Evolutionary conservation across 768 basidiomycete species (phyloP).

Genomic region (Gyrodon lividus): DNA sequence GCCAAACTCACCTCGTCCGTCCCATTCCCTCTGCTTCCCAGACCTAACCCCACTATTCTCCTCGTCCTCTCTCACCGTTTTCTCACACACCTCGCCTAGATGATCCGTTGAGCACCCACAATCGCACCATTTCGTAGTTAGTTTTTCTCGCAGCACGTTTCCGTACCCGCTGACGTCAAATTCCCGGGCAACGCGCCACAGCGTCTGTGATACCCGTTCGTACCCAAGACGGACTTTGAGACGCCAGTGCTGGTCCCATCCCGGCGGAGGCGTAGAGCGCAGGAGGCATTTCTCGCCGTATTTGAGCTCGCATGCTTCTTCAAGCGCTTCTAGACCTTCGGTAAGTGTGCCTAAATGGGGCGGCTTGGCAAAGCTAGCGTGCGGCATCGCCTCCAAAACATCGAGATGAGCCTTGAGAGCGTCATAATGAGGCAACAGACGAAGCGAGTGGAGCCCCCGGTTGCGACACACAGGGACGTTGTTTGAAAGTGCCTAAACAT

Average conservation of each 20-base stretch:
- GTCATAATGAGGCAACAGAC: slow-evolving; percentile 58
- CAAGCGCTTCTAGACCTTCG: slow-evolving; percentile 60
- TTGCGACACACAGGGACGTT: slow-evolving; percentile 63
- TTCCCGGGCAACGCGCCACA: slow-evolving; percentile 70
- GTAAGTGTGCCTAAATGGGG: slow-evolving; percentile 60
- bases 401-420: slow-evolving; percentile 63
- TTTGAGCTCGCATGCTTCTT: slow-evolving; percentile 62
- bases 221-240: slow-evolving; percentile 62
- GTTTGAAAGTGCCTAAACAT: slow-evolving; percentile 62
- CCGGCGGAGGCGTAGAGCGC: slow-evolving; percentile 34
- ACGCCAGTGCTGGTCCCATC: slow-evolving; percentile 59
- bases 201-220: slow-evolving; percentile 57
- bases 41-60: slow-evolving; percentile 54
- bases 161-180: slow-evolving; percentile 76
- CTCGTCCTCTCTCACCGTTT: slow-evolving; percentile 68
- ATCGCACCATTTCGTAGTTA: slow-evolving; percentile 76
- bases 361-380: slow-evolving; percentile 60
- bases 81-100: slow-evolving; percentile 73
- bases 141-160: slow-evolving; percentile 63
- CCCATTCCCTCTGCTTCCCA: slow-evolving; percentile 77
- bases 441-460: slow-evolving; percentile 66
- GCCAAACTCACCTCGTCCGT: slow-evolving; percentile 52
- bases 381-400: slow-evolving; percentile 55
- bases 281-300: slow-evolving; percentile 40
- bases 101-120: slow-evolving; percentile 81